Percentiles rank a stretch among this genome's conserved stretches.
Evolutionary conservation across 2,329 filamentous ascomycete genomes (phyloP).

Genomic region (Neoarthrinium moseri): DNA sequence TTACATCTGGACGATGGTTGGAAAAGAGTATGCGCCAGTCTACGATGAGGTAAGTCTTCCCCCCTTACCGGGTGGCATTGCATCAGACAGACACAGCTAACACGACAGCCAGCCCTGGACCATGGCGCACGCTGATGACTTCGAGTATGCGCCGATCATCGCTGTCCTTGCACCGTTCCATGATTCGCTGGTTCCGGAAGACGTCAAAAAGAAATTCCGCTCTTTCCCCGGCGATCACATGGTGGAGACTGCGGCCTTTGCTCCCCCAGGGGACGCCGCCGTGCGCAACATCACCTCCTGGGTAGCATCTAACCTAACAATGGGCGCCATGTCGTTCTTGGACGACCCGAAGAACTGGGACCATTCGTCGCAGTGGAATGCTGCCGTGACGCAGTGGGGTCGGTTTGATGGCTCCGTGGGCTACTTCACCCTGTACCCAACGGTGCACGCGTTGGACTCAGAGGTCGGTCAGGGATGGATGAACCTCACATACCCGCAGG

Average conservation of each 20-base stretch:
- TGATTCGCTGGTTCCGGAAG: constrained; percentile 34
- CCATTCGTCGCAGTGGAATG: background rate
- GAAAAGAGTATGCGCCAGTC: no score
- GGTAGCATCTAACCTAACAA: constrained; percentile 44
- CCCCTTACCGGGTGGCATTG: no score
- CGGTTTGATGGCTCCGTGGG: background rate
- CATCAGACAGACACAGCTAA: no score
- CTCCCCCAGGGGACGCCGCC: constrained; percentile 45
- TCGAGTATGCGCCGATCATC: constrained; percentile 45
- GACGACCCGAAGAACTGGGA: constrained; percentile 27
- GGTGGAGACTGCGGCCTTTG: constrained; percentile 43
- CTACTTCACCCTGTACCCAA: constrained; percentile 23
- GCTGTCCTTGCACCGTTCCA: constrained; percentile 44
- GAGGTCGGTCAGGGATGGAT: constrained; percentile 31
- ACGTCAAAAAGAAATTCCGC: constrained; percentile 30
- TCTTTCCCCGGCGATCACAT: constrained; percentile 42
- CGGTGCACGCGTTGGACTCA: constrained; percentile 31
- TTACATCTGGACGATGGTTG: constrained; percentile 48
- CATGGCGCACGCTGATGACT: constrained; percentile 49
- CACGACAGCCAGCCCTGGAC: constrained; percentile 27
- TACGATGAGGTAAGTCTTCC: no score
- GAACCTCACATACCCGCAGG: constrained; percentile 43
- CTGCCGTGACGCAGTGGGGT: no score
- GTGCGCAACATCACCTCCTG: constrained; percentile 49
- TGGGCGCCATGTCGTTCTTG: constrained; percentile 47